Base-by-base conservation (phyloP, 345 rosid genomes). In the Moricandia arvensis region DNA sequence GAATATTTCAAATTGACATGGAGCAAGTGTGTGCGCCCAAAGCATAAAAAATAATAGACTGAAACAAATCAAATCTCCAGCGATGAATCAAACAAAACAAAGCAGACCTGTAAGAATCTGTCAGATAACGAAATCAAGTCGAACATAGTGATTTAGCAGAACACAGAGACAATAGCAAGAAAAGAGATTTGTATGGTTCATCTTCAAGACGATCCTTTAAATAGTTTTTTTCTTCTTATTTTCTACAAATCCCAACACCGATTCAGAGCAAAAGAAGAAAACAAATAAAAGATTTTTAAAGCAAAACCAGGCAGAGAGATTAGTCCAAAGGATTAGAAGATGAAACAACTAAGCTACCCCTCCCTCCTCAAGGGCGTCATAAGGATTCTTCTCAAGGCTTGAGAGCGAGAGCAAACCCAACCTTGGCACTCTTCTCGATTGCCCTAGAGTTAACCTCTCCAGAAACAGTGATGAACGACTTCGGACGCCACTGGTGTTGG, bases 401-500 rank as follows among this genome's bases (percentile, higher is more conserved):
- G 73, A 96, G 87, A 12, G 90, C 97, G 63, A 96, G 75, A 47
- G 99, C 97, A 72, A 93, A 57, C 57, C 99, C 98, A 27, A 96
- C 78, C 85, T 89, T 96, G 12, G 96, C 96, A 62, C 92, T 89
- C 91, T 89, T 96, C 70, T 96, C 99, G 37, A 96, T 82, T 18
- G 97, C 90, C 85, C 81, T 86, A 5, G 99, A 85, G 82, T 96
- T 96, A 11, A 96, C 91, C 77, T 96, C 97, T 18, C 98, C 98
- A 0, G 99, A 96, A 12, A 96, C 74, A 30, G 94, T 93, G 82
- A 93, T 76, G 49, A 89, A 85, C 15, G 99, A 91, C 76, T 86
- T 93, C 5, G 97, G 94, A 71, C 97, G 93, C 94, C 94, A 96
- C 71, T 91, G 89, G 8, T 96, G 98, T 85, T 96, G 99, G 83